Base-by-base conservation (phyloP, 352 stramenopile species). In the Pythium coloratum region DNA sequence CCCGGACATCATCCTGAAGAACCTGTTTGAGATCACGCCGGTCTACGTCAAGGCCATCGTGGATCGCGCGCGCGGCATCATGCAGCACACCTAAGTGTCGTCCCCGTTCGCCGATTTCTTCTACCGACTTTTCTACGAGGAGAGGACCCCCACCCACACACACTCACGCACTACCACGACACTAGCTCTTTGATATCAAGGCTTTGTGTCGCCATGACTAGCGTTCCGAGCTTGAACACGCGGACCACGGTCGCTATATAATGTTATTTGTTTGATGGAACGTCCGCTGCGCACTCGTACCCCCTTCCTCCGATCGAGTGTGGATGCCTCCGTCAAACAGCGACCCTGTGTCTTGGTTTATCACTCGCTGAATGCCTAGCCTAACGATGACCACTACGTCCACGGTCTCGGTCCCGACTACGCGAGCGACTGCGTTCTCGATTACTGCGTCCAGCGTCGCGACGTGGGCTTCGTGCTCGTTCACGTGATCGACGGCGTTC, bases 1-100 rank as follows among this genome's bases (percentile, higher is more conserved):
- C 40, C 83, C 86, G 34, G 88, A 96, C 60, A 91, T 94, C 63
- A 92, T 96, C 60, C 72, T 96, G 26, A 92, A 92, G 73, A 96
- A 96, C 75, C 63, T 96, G 20, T 96, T 96, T 47, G 88, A 96
- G 73, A 85, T 94, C 68, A 82, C 83, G 26, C 88, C 88, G 0
- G 84, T 94, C 26, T 94, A 87, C 55, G 87, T 96, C 47, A 96
- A 96, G 76, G 84, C 75, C 30, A 80, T 94, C 32, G 80, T 94
- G 40, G 88, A 96, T 55, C 82, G 83, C 33, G 78, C 83, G 34
- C 84, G 82, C 34, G 81, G 69, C 28, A 67, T 75, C 42, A 71
- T 71, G 63, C 58, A 67, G 62, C 62, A 74, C 24, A 68, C 46
- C 1, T 74, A 64, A 70, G 55, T 24, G 20, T 7, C 14, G 26